Percentiles rank a stretch among this genome's conserved stretches.
Evolutionary conservation across 768 basidiomycete genomes (phyloP).

Genomic region (Fomitopsis pulvina): DNA sequence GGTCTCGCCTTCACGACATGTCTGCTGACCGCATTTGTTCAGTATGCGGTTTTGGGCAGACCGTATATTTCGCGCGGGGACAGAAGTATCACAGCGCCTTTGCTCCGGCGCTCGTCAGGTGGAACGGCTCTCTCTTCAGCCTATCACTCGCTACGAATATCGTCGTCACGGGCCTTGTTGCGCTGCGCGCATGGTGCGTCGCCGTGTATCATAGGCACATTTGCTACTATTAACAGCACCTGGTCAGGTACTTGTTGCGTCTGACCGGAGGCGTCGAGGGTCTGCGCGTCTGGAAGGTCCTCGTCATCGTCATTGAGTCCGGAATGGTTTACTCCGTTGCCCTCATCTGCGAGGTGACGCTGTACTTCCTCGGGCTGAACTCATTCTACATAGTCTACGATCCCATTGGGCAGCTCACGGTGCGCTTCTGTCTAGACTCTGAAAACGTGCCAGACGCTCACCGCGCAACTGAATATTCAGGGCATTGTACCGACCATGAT

Average conservation of each 20-base stretch:
- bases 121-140: slow-evolving; percentile 31
- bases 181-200: slow-evolving; percentile 26
- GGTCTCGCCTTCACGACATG: not conserved
- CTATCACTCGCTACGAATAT: slow-evolving; percentile 30
- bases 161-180: slow-evolving; percentile 26
- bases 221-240: not conserved
- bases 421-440: slow-evolving; percentile 4
- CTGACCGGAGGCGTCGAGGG: slow-evolving; percentile 10
- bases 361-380: slow-evolving; percentile 27
- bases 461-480: slow-evolving; percentile 8
- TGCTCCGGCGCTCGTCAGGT: slow-evolving; percentile 20
- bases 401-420: slow-evolving; percentile 29
- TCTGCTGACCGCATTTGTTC: not conserved
- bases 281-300: slow-evolving; percentile 22
- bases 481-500: slow-evolving; percentile 27
- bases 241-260: slow-evolving; percentile 17
- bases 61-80: slow-evolving; percentile 23
- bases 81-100: slow-evolving; percentile 28
- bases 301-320: slow-evolving; percentile 26
- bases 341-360: slow-evolving; percentile 26
- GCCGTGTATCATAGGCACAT: not conserved
- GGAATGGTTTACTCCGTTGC: slow-evolving; percentile 28
- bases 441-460: not conserved
- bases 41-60: slow-evolving; percentile 29
- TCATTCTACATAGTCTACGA: slow-evolving; percentile 33